Evolutionary conservation across 78 protist genomes (phyloP), one percentile per base, ranked within the genome.

Genomic region (Speleostelium caveatum): DNA sequence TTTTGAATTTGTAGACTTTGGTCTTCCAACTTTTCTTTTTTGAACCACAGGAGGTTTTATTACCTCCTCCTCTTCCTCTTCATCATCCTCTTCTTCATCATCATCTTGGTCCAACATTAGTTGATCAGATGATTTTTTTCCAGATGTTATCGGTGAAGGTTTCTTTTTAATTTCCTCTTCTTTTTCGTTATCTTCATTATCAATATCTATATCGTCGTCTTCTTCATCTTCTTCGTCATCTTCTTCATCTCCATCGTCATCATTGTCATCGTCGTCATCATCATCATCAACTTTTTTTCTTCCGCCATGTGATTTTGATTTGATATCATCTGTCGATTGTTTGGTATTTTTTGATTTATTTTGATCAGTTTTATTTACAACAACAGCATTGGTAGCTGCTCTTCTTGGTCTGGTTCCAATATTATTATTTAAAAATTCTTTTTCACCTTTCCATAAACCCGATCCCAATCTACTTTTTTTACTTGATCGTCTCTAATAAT

Each of bases 11-110:
- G 55, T 36, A 35, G 33, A 42, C 36, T 38, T 65, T 32, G 69
- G 69, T 62, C 33, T 62, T 33, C 69, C n/a, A n/a, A n/a, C n/a
- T n/a, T 28, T 35, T 65, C 36, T 65, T 35, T 38, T 35, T 59
- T 59, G n/a, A 28, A 59, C 28, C 14, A 59, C 28, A 28, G 28
- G 39, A 28, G n/a, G 39, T 59, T 59, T 59, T 59, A 21, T 59
- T 14, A 16, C 14, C 10, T 1, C 14, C n/a, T 28, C 26, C 63
- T 58, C 28, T 26, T 59, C 28, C n/a, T 59, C n/a, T 24, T 56
- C n/a, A 56, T 56, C 28, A 28, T 59, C 26, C 0, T 62, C 68
- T 12, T 1, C 0, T 26, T 65, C 72, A 16, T 65, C 72, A 21
- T n/a, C 35, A 1, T 61, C 68, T 28, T n/a, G n/a, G n/a, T n/a